Evolutionary conservation across 2,329 filamentous ascomycete genomes (phyloP), one percentile per base, ranked within the genome.

Genomic region (Calonectria hawksworthii): DNA sequence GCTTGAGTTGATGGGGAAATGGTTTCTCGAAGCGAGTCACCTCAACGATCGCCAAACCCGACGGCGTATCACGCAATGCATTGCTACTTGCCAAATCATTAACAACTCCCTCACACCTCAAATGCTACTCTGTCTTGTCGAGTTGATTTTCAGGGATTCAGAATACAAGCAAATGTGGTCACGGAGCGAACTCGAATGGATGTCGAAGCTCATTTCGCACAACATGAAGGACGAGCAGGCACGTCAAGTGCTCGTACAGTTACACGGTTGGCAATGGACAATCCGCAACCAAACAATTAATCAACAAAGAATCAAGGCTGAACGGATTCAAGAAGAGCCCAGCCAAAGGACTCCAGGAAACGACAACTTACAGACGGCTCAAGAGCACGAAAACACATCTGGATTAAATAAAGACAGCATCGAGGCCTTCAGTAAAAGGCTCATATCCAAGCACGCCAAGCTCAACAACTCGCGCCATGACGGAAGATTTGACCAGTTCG

Each of bases 111-210:
- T 82, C n/a, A 80, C 84, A 10, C 74, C 78, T 8, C 67, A 77
- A 23, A 77, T 80, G 13, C 73, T 87, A 23, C 75, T 75, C 54
- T 77, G 77, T 41, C 44, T 85, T n/a, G 71, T 82, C 9, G 68
- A 75, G 7, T 72, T 83, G 2, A 72, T 85, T 26, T 79, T 83
- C 4, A 77, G 81, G 13, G 86, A 87, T 71, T 78, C 87, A 6
- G 82, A 83, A 38, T 73, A 74, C 44, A 85, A 85, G 8, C 75
- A 78, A n/a, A 72, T 70, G 28, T 86, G 86, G 4, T 54, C 63
- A 10, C 23, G 59, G 16, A 52, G 72, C 67, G 56, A 63, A 70
- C 68, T 86, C 13, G 50, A 83, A 41, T 63, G 69, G 14, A 73
- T 86, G 47, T 72, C 83, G 13, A 32, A 63, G 14, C 61, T 74